Conservation (phyloP, 2,329 filamentous ascomycete genomes). For the Xylariaceae sp. region DNA sequence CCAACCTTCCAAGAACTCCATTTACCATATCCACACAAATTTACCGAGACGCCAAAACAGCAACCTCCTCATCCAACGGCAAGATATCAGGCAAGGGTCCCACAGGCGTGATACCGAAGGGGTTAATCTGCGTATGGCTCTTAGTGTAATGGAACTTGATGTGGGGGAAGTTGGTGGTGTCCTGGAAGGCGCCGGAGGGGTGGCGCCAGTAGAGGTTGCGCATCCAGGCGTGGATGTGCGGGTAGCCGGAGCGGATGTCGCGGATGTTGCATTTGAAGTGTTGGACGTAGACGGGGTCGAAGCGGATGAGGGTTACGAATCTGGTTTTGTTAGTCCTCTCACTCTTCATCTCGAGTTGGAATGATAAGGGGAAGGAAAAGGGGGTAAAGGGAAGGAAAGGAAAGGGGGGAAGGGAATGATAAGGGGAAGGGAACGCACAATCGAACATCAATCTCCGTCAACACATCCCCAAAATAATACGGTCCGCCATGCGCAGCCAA, state of each 20-base stretch:
- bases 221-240: conserved; percentile 74
- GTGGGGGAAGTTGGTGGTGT: conserved; percentile 88
- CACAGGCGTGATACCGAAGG: conserved; percentile 69
- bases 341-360: too few species aligned
- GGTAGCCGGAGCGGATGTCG: conserved; percentile 81
- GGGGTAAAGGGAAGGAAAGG: too few species aligned
- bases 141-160: conserved; percentile 75
- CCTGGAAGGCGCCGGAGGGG: conserved; percentile 56
- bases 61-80: conserved; percentile 70
- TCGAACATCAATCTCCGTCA: conserved; percentile 80
- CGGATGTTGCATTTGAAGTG: conserved; percentile 84
- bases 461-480: conserved; percentile 66
- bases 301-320: conserved; percentile 32
- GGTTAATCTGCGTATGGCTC: conserved; percentile 62
- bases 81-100: conserved; percentile 81
- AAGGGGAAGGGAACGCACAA: conserved; percentile 38
- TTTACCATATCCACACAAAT: too few species aligned
- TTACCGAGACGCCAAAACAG: conserved; percentile 39
- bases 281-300: conserved; percentile 69
- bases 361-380: too few species aligned
- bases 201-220: conserved; percentile 75
- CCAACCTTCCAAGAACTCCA: not conserved
- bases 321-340: conserved; percentile 13
- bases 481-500: conserved; percentile 49
- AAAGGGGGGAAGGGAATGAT: too few species aligned